Conservation (phyloP, 352 stramenopile species). For the Phytophthora agathidicida region DNA sequence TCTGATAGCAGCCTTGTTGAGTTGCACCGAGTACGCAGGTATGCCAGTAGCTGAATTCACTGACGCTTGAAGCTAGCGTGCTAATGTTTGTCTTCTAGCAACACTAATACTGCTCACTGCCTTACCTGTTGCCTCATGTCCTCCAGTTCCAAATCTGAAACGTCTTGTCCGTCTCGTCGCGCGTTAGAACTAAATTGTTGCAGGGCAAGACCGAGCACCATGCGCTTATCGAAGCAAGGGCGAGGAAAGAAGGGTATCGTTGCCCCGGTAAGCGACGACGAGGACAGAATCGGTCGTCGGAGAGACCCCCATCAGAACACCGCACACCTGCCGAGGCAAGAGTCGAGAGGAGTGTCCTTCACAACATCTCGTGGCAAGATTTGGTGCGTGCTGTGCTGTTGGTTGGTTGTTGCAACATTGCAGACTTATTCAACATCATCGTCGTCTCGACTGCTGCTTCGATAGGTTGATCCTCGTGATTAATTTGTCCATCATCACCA, state of each 20-base stretch:
- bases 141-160: slow-evolving; percentile 18
- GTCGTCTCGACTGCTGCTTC: background rate
- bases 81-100: no score
- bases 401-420: background rate
- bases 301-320: background rate
- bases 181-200: no score
- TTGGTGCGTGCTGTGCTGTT: slow-evolving; percentile 25
- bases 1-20: no score
- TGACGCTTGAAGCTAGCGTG: no score
- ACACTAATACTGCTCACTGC: no score
- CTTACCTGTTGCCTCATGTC: no score
- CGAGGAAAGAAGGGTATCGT: slow-evolving; percentile 24
- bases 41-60: no score
- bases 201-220: background rate
- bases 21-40: no score
- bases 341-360: slow-evolving; percentile 30
- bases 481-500: slow-evolving; percentile 50
- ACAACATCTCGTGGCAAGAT: slow-evolving; percentile 31
- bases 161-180: slow-evolving; percentile 18
- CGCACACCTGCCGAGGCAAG: background rate
- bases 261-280: slow-evolving; percentile 25
- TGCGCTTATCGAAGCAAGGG: slow-evolving; percentile 24
- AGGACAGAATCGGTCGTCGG: background rate
- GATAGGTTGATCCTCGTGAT: slow-evolving; percentile 51
- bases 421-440: background rate